phyloP scores from a whole-genome alignment of 441 rosid species.

The Sinapis alba region DNA sequence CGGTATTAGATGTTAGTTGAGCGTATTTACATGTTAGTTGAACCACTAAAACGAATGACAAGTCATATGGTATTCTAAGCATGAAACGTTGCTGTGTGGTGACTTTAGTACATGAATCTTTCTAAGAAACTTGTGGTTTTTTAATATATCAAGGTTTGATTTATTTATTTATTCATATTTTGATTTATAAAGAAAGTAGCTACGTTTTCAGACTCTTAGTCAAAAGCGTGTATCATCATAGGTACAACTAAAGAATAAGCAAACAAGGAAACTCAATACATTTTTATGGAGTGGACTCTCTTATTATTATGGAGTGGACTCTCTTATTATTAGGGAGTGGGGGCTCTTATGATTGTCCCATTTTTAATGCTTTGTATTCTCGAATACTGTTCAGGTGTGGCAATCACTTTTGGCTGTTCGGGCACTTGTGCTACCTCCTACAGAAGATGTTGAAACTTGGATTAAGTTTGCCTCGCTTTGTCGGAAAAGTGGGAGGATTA shows the following conservation, averaged over 20 bases:
- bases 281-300: conserved; percentile 17
- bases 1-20: neutral
- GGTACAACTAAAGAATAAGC: conserved; percentile 3
- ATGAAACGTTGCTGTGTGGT: conserved; percentile 15
- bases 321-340: conserved; percentile 18
- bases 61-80: conserved; percentile 25
- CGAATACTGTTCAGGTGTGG: conserved; percentile 77
- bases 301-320: conserved; percentile 18
- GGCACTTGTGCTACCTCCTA: conserved; percentile 96
- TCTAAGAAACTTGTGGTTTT: neutral
- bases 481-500: conserved; percentile 86
- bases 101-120: conserved; percentile 18
- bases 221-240: conserved; percentile 15
- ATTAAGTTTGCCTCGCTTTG: conserved; percentile 97
- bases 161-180: neutral
- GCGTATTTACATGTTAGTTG: neutral
- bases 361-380: conserved; percentile 21
- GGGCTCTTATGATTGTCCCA: conserved; percentile 7
- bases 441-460: conserved; percentile 95
- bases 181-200: neutral
- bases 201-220: conserved; percentile 9
- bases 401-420: conserved; percentile 89
- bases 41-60: conserved; percentile 19
- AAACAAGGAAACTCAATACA: conserved; percentile 17
- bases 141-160: conserved; percentile 8